A percentile compares a stretch with the other conserved stretches of the same genome.
Evolutionary conservation across 75 land plant species (phyloP).

Genomic region (Isoetes taiwanensis): DNA sequence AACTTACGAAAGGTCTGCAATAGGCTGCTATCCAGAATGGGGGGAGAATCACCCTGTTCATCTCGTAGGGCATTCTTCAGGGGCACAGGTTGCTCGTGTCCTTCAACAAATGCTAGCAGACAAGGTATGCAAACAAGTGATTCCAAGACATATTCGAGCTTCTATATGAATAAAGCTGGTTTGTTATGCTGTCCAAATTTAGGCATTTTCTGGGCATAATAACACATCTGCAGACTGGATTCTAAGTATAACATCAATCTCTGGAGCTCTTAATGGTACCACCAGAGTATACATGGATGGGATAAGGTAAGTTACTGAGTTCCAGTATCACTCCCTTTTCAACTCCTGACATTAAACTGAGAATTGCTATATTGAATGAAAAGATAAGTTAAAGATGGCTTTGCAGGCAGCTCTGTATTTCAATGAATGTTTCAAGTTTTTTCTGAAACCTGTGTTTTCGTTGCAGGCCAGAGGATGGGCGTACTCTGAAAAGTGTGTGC

Average conservation of each 20-base stretch:
- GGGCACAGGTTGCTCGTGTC: slow-evolving; percentile 79
- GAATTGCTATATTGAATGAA: not conserved
- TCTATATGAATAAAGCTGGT: not conserved
- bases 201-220: slow-evolving; percentile 69
- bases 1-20: not conserved
- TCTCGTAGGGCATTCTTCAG: slow-evolving; percentile 92
- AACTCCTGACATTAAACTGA: not conserved
- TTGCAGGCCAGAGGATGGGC: slow-evolving; percentile 79
- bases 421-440: no score
- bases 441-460: not conserved
- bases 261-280: slow-evolving; percentile 90
- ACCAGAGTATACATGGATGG: slow-evolving; percentile 90
- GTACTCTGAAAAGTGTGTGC: slow-evolving; percentile 44
- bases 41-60: slow-evolving; percentile 82
- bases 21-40: slow-evolving; percentile 87
- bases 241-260: slow-evolving; percentile 69
- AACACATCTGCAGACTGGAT: slow-evolving; percentile 80
- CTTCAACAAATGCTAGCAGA: slow-evolving; percentile 93
- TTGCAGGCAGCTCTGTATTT: no score
- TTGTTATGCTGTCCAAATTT: not conserved
- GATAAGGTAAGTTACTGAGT: slow-evolving; percentile 49
- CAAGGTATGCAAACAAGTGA: slow-evolving; percentile 36
- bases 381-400: not conserved
- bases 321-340: not conserved
- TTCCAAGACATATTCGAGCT: no score